Percentiles rank a stretch among this genome's conserved stretches.
phyloP scores from a whole-genome alignment of 1,139 yeast species.

The Protomyces lactucae-debilis region DNA sequence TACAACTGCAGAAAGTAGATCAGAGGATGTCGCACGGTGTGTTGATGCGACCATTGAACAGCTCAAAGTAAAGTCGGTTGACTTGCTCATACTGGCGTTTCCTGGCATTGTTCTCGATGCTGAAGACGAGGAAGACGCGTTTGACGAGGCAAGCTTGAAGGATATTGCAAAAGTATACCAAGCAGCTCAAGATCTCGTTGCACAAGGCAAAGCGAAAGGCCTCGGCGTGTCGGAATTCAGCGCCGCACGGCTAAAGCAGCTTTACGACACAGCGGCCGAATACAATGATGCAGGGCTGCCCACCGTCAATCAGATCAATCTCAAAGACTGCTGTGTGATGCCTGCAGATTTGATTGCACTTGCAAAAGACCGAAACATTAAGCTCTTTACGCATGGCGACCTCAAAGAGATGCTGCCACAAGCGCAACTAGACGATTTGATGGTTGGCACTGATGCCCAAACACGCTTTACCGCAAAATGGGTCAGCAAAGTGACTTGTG shows the following conservation, averaged over 20 bases:
- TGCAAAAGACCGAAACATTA: conserved; percentile 31
- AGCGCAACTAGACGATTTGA: conserved; percentile 10
- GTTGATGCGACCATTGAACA: background rate
- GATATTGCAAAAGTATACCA: background rate
- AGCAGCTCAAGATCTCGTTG: conserved; percentile 4
- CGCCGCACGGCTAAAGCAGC: conserved; percentile 9
- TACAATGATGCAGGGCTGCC: background rate
- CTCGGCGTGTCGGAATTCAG: conserved; percentile 25
- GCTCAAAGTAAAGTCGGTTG: background rate
- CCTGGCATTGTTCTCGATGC: conserved; percentile 28
- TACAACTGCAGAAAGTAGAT: background rate
- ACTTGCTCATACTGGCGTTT: conserved; percentile 20
- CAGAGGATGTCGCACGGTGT: background rate
- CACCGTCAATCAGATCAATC: conserved; percentile 30
- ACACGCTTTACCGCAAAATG: background rate
- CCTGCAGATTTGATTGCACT: conserved; percentile 32
- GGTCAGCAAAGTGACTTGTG: conserved; percentile 24
- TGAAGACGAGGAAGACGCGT: conserved; percentile 16
- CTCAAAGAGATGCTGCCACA: conserved; percentile 28
- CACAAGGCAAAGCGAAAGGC: background rate
- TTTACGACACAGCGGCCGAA: background rate
- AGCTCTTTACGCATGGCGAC: conserved; percentile 33
- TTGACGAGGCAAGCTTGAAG: conserved; percentile 2
- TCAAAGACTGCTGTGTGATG: conserved; percentile 33
- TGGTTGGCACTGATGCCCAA: background rate